Evolutionary conservation across 805 yeast genomes (phyloP), one percentile per base, ranked within the genome.

Genomic region (Candida sithepensis): DNA sequence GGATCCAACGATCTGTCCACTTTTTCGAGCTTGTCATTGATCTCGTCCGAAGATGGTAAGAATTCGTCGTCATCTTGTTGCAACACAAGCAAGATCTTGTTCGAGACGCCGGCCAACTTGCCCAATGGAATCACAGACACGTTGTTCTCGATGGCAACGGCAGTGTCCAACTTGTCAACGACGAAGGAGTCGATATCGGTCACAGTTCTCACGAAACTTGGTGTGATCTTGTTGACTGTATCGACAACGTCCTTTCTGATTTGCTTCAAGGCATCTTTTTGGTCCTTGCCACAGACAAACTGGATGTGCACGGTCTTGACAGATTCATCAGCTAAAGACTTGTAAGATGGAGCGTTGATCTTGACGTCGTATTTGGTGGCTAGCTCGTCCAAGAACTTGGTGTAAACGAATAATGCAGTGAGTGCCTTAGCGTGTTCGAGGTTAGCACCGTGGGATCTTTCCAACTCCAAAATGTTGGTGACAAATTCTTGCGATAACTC

Each of bases 391-490:
- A 85, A 75, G 33, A 70, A 63, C 28, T 78, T 76, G 48, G 79
- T 70, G 51, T 77, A 72, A 46, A 69, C 64, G 55, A 94, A 84
- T 64, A 74, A 87, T 12, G 84, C 74, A 39, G 89, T 84, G 48
- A 94, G 73, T 37, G 82, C 77, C 51, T 80, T 79, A 9, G 96
- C 97, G 59, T 94, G 98, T 16, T 71, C 64, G 45, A 79, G 61
- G 61, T 88, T 80, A 54, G 86, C 88, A 59, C 89, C 87, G 65
- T 94, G 97, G 26, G 98, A 96, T 66, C 79, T 84, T 10, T 95
- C 82, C 65, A 94, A 83, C 59, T 90, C 96, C 60, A 94, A 74
- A 32, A 81, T 69, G 54, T 83, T 89, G 37, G 84, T 79, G 47
- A 75, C 71, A 61, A 75, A 81, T 46, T 78, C 74, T 42, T 81